Conservation (phyloP, 176 grass and related monocot species). For the Echinochloa phyllopogon region DNA sequence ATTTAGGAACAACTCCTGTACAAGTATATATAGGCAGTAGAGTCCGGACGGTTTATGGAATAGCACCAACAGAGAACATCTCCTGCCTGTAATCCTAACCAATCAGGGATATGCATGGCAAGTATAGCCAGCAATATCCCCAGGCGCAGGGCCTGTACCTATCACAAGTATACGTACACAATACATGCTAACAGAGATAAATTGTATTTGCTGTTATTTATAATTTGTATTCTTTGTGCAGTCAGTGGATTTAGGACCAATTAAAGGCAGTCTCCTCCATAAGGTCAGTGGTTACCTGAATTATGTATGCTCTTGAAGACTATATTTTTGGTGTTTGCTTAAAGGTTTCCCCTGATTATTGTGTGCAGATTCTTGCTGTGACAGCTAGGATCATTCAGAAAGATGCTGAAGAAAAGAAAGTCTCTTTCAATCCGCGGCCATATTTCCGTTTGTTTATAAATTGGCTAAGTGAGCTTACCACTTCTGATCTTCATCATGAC, state of each 20-base stretch:
- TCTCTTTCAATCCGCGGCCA: conserved; percentile 77
- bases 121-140: too few relatives aligned
- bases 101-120: too few relatives aligned
- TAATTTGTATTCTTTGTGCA: conserved; percentile 57
- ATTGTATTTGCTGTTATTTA: not conserved
- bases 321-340: conserved; percentile 17
- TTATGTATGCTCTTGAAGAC: not conserved
- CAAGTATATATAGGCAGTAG: too few relatives aligned
- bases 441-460: conserved; percentile 93
- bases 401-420: conserved; percentile 95
- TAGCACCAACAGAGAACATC: too few relatives aligned
- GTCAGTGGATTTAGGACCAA: conserved; percentile 69
- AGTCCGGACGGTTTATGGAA: too few relatives aligned
- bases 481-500: conserved; percentile 69
- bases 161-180: too few relatives aligned
- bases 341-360: conserved; percentile 37
- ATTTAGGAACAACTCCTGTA: too few relatives aligned
- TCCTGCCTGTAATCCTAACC: too few relatives aligned
- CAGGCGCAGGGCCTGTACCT: too few relatives aligned
- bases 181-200: too few relatives aligned
- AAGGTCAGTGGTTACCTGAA: conserved; percentile 65
- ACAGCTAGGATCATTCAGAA: conserved; percentile 75
- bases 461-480: conserved; percentile 85
- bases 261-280: conserved; percentile 70
- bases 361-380: conserved; percentile 72